These are phyloP conservation scores for Panaeolus cyanescens DNA, from an alignment of 768 basidiomycete species.

Conservation along the genomic window DNA sequence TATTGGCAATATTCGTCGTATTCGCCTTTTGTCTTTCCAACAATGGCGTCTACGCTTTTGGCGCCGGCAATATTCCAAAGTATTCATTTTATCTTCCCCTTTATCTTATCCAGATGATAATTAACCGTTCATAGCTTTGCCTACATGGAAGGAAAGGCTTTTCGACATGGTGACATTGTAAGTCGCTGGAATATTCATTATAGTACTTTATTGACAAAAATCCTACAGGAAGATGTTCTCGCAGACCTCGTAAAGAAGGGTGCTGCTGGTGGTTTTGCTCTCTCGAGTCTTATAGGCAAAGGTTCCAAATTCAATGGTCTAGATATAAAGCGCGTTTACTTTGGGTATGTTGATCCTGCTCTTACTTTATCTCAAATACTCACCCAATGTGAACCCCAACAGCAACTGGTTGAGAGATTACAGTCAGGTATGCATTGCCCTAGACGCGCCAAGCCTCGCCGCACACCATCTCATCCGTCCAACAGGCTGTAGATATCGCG, in stretches of 20 bases:
- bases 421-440: constrained; percentile 57
- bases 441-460: background rate
- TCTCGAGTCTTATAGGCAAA: constrained; percentile 59
- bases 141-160: constrained; percentile 84
- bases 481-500: constrained; percentile 79
- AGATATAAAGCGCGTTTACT: constrained; percentile 84
- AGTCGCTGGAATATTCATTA: constrained; percentile 17
- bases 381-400: constrained; percentile 3
- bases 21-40: constrained; percentile 57
- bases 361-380: background rate
- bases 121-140: constrained; percentile 54
- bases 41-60: constrained; percentile 71
- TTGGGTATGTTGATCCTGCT: constrained; percentile 50
- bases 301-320: constrained; percentile 74
- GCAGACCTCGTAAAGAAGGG: constrained; percentile 59
- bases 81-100: constrained; percentile 30
- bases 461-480: background rate
- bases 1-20: constrained; percentile 48
- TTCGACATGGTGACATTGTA: constrained; percentile 90
- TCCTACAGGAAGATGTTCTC: constrained; percentile 65
- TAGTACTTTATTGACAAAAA: background rate
- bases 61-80: constrained; percentile 87
- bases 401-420: constrained; percentile 92
- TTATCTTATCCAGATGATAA: constrained; percentile 14
- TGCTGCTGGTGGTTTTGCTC: constrained; percentile 56